phyloP scores from a whole-genome alignment of 2,329 filamentous ascomycete species.

The Sclerotinia trifoliorum region DNA sequence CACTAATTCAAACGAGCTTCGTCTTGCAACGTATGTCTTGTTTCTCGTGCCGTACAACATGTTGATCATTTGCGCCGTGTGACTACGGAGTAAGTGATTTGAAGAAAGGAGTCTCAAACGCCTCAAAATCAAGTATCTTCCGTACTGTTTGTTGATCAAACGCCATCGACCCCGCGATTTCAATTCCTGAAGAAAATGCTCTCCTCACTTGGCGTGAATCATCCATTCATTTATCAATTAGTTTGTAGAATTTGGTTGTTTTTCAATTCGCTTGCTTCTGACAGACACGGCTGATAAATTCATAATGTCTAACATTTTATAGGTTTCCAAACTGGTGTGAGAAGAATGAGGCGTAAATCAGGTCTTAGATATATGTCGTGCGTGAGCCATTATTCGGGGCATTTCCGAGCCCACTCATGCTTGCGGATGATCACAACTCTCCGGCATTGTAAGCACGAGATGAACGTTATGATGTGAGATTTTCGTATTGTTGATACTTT shows the following conservation, averaged over 20 bases:
- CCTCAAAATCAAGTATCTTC: background rate
- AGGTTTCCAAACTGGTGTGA: background rate
- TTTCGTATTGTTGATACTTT: background rate
- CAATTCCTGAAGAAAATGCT: constrained; percentile 7
- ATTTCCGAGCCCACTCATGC: constrained; percentile 9
- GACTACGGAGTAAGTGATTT: constrained; percentile 3
- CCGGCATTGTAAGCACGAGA: constrained; percentile 1
- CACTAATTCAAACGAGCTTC: constrained; percentile 8
- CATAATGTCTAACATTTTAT: background rate
- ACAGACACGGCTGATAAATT: constrained; percentile 9
- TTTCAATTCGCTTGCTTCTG: background rate
- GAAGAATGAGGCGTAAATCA: background rate
- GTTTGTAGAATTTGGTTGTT: background rate
- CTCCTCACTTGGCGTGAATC: background rate
- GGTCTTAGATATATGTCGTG: constrained; percentile 17
- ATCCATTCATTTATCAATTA: background rate
- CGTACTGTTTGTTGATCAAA: background rate
- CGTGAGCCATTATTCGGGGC: constrained; percentile 3
- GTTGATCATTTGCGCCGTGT: constrained; percentile 4
- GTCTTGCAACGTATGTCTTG: background rate
- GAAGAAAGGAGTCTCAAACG: background rate
- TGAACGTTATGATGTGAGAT: background rate
- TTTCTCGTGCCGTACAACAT: constrained; percentile 4
- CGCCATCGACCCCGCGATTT: constrained; percentile 14
- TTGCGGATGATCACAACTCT: background rate